phyloP scores from a whole-genome alignment of 2,329 filamentous ascomycete species.

The Aspergillus felis region DNA sequence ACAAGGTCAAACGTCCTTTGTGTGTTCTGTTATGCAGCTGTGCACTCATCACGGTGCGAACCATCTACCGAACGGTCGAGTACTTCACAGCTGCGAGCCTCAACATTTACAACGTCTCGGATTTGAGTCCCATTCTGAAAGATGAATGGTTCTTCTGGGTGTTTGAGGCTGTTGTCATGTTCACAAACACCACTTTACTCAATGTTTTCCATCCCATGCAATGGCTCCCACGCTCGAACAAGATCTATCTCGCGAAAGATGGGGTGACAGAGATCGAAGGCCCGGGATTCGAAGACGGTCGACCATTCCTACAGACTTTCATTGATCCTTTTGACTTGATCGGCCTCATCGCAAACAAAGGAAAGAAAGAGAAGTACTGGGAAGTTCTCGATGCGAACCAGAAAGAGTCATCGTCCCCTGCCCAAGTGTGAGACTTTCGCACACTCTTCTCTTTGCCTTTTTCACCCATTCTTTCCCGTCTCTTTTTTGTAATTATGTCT shows the following conservation, averaged over 20 bases:
- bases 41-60: slow-evolving; percentile 36
- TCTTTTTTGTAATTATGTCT: background rate
- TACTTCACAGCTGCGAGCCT: slow-evolving; percentile 37
- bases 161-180: slow-evolving; percentile 52
- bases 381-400: slow-evolving; percentile 16
- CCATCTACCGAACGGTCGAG: slow-evolving; percentile 52
- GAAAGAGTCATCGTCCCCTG: background rate
- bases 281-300: slow-evolving; percentile 47
- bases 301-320: slow-evolving; percentile 42
- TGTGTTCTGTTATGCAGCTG: slow-evolving; percentile 48
- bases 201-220: slow-evolving; percentile 51
- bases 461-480: background rate
- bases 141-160: slow-evolving; percentile 54
- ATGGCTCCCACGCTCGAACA: slow-evolving; percentile 47
- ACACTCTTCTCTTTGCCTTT: background rate
- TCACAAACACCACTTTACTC: slow-evolving; percentile 48
- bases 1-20: slow-evolving; percentile 40
- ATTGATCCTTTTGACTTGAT: slow-evolving; percentile 43
- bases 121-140: slow-evolving; percentile 31
- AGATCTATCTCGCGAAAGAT: slow-evolving; percentile 49
- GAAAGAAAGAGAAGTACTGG: slow-evolving; percentile 40
- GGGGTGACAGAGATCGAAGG: slow-evolving; percentile 51
- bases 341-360: slow-evolving; percentile 32
- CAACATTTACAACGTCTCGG: slow-evolving; percentile 32
- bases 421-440: background rate